phyloP scores from a whole-genome alignment of 2,329 filamentous ascomycete species.

The Paraconiothyrium brasiliense region DNA sequence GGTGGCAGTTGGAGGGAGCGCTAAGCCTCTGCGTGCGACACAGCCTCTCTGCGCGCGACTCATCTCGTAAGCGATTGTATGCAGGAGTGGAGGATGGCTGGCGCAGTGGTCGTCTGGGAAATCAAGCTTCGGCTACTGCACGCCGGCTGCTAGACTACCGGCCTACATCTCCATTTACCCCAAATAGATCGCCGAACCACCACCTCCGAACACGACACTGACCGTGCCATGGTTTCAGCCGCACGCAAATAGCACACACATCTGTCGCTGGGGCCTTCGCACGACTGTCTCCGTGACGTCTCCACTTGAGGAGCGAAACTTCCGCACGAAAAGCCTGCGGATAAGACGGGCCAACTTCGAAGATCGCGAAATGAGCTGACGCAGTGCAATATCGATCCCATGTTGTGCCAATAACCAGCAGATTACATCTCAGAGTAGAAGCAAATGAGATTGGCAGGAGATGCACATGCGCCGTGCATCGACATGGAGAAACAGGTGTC shows the following conservation, averaged over 20 bases:
- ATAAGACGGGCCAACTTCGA: slow-evolving; percentile 9
- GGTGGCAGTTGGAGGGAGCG: neutral
- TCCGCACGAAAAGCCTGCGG: neutral
- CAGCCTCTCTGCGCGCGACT: neutral
- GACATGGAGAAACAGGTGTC: neutral
- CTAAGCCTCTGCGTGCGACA: slow-evolving; percentile 3
- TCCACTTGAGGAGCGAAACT: neutral
- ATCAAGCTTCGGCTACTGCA: slow-evolving; percentile 15
- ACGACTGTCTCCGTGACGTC: neutral
- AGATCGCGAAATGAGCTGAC: slow-evolving; percentile 10
- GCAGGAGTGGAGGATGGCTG: neutral
- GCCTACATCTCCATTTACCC: slow-evolving; percentile 3
- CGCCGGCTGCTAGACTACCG: neutral
- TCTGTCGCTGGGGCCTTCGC: neutral
- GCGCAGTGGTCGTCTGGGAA: neutral
- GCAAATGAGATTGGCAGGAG: slow-evolving; percentile 5
- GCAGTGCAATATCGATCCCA: slow-evolving; percentile 24
- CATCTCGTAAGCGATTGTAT: neutral
- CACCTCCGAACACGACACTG: neutral
- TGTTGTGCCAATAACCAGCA: slow-evolving; percentile 5
- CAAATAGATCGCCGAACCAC: slow-evolving; percentile 6
- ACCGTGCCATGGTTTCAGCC: slow-evolving; percentile 7
- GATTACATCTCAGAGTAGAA: neutral
- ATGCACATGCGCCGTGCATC: neutral
- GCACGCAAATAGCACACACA: slow-evolving; percentile 8